Evolutionary conservation across 306 rosid species (phyloP).

Genomic region (Bauhinia variegata): DNA sequence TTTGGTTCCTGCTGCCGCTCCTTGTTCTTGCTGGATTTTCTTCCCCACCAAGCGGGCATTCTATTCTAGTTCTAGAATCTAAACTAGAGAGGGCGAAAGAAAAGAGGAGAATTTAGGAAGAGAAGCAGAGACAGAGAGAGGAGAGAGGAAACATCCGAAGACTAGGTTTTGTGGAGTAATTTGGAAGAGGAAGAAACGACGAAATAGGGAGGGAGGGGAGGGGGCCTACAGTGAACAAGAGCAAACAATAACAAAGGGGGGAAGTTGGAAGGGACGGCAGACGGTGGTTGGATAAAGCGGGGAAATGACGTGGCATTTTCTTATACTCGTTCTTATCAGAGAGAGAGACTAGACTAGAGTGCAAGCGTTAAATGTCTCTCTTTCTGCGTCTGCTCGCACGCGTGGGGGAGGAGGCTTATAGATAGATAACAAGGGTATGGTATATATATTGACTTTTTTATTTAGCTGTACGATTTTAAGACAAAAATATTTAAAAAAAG

Average conservation of each 20-base stretch:
- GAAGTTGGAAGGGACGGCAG: constrained; percentile 55
- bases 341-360: constrained; percentile 11
- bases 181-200: constrained; percentile 41
- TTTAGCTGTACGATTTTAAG: too few species aligned
- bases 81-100: background rate
- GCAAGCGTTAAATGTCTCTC: background rate
- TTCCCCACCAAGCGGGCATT: constrained; percentile 96
- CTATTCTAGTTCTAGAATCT: too few species aligned
- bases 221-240: constrained; percentile 45
- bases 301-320: constrained; percentile 61
- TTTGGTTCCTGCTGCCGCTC: constrained; percentile 50
- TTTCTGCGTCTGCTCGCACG: background rate
- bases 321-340: constrained; percentile 26
- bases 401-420: background rate
- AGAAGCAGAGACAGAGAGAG: background rate
- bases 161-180: constrained; percentile 14
- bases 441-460: too few species aligned
- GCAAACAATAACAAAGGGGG: constrained; percentile 51
- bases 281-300: constrained; percentile 73
- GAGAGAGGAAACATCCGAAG: constrained; percentile 31
- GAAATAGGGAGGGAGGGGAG: constrained; percentile 20
- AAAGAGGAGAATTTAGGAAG: background rate
- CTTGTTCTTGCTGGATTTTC: constrained; percentile 65
- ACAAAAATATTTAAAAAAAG: too few species aligned
- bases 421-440: too few species aligned